Percentiles rank a stretch among this genome's conserved stretches.
phyloP scores from a whole-genome alignment of 2,329 filamentous ascomycete genomes.

The Neophaeococcomyces aloes region DNA sequence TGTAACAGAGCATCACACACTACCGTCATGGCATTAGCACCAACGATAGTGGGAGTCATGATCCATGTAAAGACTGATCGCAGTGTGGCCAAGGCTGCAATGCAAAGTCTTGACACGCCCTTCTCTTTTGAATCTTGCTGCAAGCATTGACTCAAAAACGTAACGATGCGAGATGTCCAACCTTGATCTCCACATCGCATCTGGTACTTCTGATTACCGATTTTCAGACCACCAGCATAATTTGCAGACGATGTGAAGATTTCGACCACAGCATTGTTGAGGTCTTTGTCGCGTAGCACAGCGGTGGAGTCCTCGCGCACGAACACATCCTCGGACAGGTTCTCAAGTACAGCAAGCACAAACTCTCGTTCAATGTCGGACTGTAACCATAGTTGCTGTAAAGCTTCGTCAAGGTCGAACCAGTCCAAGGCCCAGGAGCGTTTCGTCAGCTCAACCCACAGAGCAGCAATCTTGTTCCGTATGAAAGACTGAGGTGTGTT shows the following conservation, averaged over 20 bases:
- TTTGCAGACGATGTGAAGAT: constrained; percentile 76
- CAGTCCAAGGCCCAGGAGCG: constrained; percentile 85
- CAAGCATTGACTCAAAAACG: constrained; percentile 64
- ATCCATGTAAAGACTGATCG: constrained; percentile 78
- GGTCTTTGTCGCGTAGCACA: constrained; percentile 66
- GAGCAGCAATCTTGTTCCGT: constrained; percentile 82
- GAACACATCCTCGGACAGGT: constrained; percentile 87
- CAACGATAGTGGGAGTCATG: constrained; percentile 68
- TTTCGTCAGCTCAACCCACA: constrained; percentile 94
- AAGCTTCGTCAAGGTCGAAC: constrained; percentile 82
- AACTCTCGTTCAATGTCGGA: constrained; percentile 64
- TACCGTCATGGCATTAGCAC: constrained; percentile 57
- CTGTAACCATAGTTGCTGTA: constrained; percentile 67
- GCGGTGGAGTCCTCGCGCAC: constrained; percentile 80
- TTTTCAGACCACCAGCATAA: constrained; percentile 63
- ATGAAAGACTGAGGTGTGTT: constrained; percentile 69
- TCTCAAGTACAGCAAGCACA: constrained; percentile 79
- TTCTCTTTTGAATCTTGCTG: constrained; percentile 52
- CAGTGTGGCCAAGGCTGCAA: constrained; percentile 67
- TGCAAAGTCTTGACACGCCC: constrained; percentile 53
- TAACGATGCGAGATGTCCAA: constrained; percentile 70
- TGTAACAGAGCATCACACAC: constrained; percentile 63
- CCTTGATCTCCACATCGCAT: constrained; percentile 72
- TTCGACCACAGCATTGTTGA: constrained; percentile 85
- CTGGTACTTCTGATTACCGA: constrained; percentile 54